phyloP scores from a whole-genome alignment of 345 rosid genomes.

The Corchorus capsularis region DNA sequence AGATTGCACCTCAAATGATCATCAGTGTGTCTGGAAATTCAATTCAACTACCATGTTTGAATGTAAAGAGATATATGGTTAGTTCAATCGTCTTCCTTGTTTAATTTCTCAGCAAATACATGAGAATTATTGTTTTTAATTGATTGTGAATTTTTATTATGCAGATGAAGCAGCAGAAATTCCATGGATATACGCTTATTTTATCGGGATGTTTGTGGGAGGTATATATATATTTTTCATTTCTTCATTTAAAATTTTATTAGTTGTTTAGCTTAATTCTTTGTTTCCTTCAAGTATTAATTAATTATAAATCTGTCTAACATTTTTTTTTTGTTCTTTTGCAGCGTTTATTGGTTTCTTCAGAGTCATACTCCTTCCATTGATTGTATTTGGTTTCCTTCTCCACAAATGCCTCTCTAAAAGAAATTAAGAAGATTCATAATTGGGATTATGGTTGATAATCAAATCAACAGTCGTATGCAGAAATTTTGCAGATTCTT shows the following conservation, averaged over 20 bases:
- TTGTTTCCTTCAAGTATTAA: not conserved
- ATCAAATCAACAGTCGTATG: too few relatives aligned
- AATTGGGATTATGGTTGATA: too few relatives aligned
- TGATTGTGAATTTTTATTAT: constrained; percentile 16
- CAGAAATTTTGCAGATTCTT: too few relatives aligned
- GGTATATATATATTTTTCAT: too few relatives aligned
- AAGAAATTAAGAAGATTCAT: not conserved
- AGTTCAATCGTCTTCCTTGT: not conserved
- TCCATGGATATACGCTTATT: not conserved
- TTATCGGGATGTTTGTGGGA: too few relatives aligned
- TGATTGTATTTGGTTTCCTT: constrained; percentile 8
- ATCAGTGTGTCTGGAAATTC: not conserved
- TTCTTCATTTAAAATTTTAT: not conserved
- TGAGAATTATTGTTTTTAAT: constrained; percentile 16
- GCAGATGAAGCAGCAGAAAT: constrained; percentile 1
- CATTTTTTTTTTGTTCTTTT: not conserved
- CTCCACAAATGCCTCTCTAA: constrained; percentile 12
- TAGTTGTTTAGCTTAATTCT: not conserved
- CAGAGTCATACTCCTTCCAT: constrained; percentile 11
- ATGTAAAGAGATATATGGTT: not conserved
- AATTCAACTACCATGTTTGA: not conserved
- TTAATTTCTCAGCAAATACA: constrained; percentile 2
- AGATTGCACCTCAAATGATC: constrained; percentile 6
- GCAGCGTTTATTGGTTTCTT: not conserved
- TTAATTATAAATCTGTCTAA: too few relatives aligned